phyloP scores from a whole-genome alignment of 2,329 filamentous ascomycete species.

The Pseudodiploospora longispora region DNA sequence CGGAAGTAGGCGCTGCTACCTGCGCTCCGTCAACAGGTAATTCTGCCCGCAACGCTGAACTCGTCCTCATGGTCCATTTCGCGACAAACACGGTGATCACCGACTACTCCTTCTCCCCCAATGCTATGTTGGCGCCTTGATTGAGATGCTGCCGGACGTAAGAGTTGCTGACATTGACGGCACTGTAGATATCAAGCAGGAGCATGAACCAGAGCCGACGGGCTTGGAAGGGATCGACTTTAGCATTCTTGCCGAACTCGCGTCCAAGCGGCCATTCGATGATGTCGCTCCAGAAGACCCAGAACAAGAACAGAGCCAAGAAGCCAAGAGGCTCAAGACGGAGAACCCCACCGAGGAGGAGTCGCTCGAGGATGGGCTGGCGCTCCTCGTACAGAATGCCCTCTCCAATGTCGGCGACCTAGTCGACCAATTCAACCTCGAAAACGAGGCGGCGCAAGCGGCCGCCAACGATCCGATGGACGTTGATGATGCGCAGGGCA shows the following conservation, averaged over 20 bases:
- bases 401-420: slow-evolving; percentile 31
- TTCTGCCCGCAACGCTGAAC: slow-evolving; percentile 1
- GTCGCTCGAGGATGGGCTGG: slow-evolving; percentile 27
- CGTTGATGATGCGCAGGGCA: slow-evolving; percentile 20
- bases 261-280: slow-evolving; percentile 31
- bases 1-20: slow-evolving; percentile 25
- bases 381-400: slow-evolving; percentile 32
- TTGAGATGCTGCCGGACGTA: no score
- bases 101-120: no score
- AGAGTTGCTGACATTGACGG: slow-evolving; percentile 16
- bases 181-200: slow-evolving; percentile 29
- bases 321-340: slow-evolving; percentile 27
- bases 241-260: slow-evolving; percentile 25
- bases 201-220: slow-evolving; percentile 23
- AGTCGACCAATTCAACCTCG: slow-evolving; percentile 23
- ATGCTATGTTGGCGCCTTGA: no score
- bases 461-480: slow-evolving; percentile 25
- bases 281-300: slow-evolving; percentile 14
- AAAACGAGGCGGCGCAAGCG: slow-evolving; percentile 13
- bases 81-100: no score
- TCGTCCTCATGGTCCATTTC: no score
- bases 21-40: slow-evolving; percentile 24
- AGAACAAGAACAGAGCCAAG: slow-evolving; percentile 20
- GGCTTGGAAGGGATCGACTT: slow-evolving; percentile 26
- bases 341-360: slow-evolving; percentile 18